Evolutionary conservation across 257 asterid genomes (phyloP), one percentile per base, ranked within the genome.

Genomic region (Nicotiana otophora): DNA sequence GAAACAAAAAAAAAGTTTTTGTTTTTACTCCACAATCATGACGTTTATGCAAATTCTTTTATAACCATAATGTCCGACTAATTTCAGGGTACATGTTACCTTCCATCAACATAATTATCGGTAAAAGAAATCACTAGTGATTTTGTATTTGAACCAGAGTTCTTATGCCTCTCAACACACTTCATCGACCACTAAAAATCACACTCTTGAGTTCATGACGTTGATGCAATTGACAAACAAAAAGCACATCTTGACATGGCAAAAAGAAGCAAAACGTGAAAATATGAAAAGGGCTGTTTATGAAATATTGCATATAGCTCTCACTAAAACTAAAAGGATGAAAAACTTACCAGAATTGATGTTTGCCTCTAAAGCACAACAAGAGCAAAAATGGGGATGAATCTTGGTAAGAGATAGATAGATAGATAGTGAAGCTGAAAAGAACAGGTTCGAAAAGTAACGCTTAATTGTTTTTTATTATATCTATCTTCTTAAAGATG

Each of bases 401-500:
- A 72, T 36, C 57, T 14, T 51, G 46, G 26, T 30, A 36, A 69
- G 81, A 12, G 17, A 2, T 11, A 17, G 69, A 39, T 48, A 63
- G 68, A 23, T 60, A 31, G 48, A 77, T 75, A 31, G 7, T 51
- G 30, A 66, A 30, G 72, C 17, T 26, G 54, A 62, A 23, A 76
- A 23, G 19, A 28, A 69, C 17, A 54, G 26, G 77, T 33, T 34
- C 4, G 15, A 36, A 58, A 65, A 72, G 70, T 75, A 46, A 15
- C 33, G 82, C 33, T 19, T 80, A 84, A 39, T 15, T 54, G 57
- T 62, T n/a, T n/a, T n/a, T n/a, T n/a, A 61, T 62, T 80, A 19
- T 36, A 63, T 64, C 2, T 12, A 42, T 70, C 68, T 62, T 62
- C 68, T 4, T 23, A 23, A 19, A 74, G 26, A 55, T 14, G 63